Percentiles rank a stretch among this genome's conserved stretches.
Evolutionary conservation across 108 stramenopile genomes (phyloP).

Genomic region (Tribonema minus): DNA sequence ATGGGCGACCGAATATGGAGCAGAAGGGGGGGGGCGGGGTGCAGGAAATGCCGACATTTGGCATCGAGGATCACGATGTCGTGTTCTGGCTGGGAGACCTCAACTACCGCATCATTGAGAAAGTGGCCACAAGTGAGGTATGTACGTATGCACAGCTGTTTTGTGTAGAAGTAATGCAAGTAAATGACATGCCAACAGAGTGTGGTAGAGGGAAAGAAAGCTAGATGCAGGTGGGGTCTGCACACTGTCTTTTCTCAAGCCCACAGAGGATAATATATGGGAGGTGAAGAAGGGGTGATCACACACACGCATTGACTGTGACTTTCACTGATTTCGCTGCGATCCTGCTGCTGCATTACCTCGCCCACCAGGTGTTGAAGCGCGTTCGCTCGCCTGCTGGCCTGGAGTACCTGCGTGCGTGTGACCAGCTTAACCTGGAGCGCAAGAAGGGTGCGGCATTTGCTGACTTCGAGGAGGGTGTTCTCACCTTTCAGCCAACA

Average conservation of each 20-base stretch:
- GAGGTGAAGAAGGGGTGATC: too few relatives aligned
- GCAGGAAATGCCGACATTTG: too few relatives aligned
- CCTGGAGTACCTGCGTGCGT: slow-evolving; percentile 65
- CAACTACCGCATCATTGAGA: slow-evolving; percentile 93
- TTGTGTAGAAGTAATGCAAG: too few relatives aligned
- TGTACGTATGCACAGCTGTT: background rate
- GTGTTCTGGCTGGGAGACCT: slow-evolving; percentile 97
- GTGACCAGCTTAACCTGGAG: slow-evolving; percentile 95
- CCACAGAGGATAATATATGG: too few relatives aligned
- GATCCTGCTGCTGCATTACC: too few relatives aligned
- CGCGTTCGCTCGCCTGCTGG: slow-evolving; percentile 27
- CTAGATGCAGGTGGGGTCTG: too few relatives aligned
- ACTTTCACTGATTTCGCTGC: too few relatives aligned
- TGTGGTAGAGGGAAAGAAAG: too few relatives aligned
- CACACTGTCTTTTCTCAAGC: too few relatives aligned
- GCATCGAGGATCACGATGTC: slow-evolving; percentile 95
- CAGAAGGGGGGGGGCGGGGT: background rate
- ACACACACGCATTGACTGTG: too few relatives aligned
- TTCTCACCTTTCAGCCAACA: slow-evolving; percentile 79
- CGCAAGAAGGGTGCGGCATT: slow-evolving; percentile 63
- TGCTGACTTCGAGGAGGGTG: slow-evolving; percentile 81
- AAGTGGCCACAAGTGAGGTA: slow-evolving; percentile 73
- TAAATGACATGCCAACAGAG: too few relatives aligned
- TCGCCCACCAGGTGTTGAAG: background rate
- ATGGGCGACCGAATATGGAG: background rate